Evolutionary conservation across 192 early-diverging fungal genomes (phyloP).

Genomic region (Coemansia sp.): DNA sequence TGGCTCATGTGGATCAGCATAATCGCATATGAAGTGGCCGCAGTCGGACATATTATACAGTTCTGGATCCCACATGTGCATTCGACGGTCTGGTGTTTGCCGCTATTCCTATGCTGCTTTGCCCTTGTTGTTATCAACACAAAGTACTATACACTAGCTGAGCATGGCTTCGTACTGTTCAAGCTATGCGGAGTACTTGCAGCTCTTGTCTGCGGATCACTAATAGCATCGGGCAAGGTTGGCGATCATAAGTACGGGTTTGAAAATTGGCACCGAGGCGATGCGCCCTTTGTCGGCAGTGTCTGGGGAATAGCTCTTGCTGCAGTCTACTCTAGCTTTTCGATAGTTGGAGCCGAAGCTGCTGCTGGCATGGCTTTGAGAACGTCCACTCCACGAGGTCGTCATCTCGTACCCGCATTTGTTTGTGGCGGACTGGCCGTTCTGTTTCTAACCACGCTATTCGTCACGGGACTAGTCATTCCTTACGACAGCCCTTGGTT

Average conservation of each 20-base stretch:
- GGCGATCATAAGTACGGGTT: conserved; percentile 24
- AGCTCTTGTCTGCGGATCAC: conserved; percentile 13
- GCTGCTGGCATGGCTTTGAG: conserved; percentile 15
- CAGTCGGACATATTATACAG: conserved; percentile 14
- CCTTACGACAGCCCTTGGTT: conserved; percentile 11
- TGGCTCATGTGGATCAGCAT: conserved; percentile 26
- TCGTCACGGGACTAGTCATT: conserved; percentile 21
- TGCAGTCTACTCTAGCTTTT: conserved; percentile 17
- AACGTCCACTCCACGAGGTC: conserved; percentile 5
- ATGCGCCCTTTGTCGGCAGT: conserved; percentile 16
- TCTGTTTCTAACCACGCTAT: conserved; percentile 14
- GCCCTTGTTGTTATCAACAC: conserved; percentile 19
- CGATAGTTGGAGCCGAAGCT: conserved; percentile 12
- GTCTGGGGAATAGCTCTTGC: conserved; percentile 17
- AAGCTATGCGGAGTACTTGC: conserved; percentile 13
- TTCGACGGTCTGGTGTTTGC: conserved; percentile 17
- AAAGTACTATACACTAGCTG: conserved; percentile 13
- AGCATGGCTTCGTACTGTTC: conserved; percentile 12
- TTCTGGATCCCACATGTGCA: conserved; percentile 25
- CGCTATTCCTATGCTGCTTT: conserved; percentile 13
- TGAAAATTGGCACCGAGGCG: conserved; percentile 19
- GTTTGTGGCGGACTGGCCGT: conserved; percentile 9
- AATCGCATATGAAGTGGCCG: conserved; percentile 18
- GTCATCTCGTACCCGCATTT: conserved; percentile 2
- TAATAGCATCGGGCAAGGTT: conserved; percentile 18